phyloP scores from a whole-genome alignment of 345 rosid genomes.

The Brassica juncea region DNA sequence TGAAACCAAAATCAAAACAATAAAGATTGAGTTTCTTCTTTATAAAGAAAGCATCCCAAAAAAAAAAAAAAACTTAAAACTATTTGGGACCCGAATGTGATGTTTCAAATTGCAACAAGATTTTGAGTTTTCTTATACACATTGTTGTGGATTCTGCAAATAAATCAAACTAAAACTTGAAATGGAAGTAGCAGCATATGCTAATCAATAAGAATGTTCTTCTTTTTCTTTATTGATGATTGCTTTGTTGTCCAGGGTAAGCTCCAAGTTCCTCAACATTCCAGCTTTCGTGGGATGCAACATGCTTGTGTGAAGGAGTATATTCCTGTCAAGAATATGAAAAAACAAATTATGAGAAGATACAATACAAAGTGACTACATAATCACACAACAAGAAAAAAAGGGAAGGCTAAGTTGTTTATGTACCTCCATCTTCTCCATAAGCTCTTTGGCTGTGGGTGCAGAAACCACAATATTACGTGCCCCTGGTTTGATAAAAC shows the following conservation, averaged over 20 bases:
- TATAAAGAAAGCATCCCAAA: not conserved
- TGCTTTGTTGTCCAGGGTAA: constrained; percentile 48
- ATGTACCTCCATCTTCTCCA: constrained; percentile 23
- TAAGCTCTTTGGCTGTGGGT: constrained; percentile 77
- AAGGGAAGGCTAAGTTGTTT: not conserved
- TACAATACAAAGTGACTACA: not conserved
- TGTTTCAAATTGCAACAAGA: constrained; percentile 31
- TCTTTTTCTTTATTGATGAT: constrained; percentile 13
- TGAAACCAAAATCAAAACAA: not conserved
- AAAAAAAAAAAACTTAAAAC: constrained; percentile 5
- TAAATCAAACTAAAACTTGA: constrained; percentile 27
- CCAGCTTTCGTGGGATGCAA: constrained; percentile 96
- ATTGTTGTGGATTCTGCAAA: constrained; percentile 6
- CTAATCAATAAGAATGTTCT: not conserved
- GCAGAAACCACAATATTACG: constrained; percentile 83
- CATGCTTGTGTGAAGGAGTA: constrained; percentile 65
- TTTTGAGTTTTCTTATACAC: constrained; percentile 33
- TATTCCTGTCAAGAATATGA: constrained; percentile 56
- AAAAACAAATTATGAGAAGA: not conserved
- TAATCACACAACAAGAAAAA: not conserved
- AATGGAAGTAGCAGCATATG: constrained; percentile 25
- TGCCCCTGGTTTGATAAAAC: constrained; percentile 86
- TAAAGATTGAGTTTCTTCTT: not conserved
- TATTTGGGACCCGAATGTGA: not conserved
- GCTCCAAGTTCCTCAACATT: constrained; percentile 67